Base-by-base conservation (phyloP, 306 rosid species). In the Gastrolobium bilobum region DNA sequence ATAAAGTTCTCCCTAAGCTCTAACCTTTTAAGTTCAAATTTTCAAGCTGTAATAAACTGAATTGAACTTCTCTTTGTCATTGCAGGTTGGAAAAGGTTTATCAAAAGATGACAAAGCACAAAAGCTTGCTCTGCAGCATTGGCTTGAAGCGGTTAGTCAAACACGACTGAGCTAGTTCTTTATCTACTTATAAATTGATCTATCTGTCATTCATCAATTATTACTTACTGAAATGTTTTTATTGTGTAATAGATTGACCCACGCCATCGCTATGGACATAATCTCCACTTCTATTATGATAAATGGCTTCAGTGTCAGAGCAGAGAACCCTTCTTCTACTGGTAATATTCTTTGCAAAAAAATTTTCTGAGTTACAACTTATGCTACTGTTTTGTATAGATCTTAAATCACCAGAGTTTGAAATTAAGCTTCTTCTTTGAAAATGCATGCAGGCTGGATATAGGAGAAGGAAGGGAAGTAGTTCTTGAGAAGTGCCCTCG, bases 31-130 rank as follows among this genome's bases (percentile, higher is more conserved):
- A 10, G 44, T 46, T 31, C 51, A 13, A 15, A 7, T 3, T 46
- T 53, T 31, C 38, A 20, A 63, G 48, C 5, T 57, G 38, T 38
- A 56, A 26, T 64, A 63, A 75, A 47, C 46, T 52, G 68, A 52
- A 10, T 61, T 78, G 70, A 79, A 10, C 69, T 43, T 71, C 40
- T 67, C 70, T 68, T 62, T 62, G 63, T 77, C 52, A 69, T 82
- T 88, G 73, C 93, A 94, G 98, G 99, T 96, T 76, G 99, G 99
- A 51, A 96, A 93, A 81, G 99, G 99, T 54, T 84, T 96, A 89
- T 96, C 96, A 34, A 93, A 96, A 84, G 88, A 96, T 61, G 85
- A 81, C 57, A 93, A 89, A 83, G 99, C 99, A 71, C 98, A 86
- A 82, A 96, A 96, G 50, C 99, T 96, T 64, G 98, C 99, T 76